Evolutionary conservation across 371 early-diverging fungal species (phyloP), one percentile per base, ranked within the genome.

Genomic region (Mucor lusitanicus): DNA sequence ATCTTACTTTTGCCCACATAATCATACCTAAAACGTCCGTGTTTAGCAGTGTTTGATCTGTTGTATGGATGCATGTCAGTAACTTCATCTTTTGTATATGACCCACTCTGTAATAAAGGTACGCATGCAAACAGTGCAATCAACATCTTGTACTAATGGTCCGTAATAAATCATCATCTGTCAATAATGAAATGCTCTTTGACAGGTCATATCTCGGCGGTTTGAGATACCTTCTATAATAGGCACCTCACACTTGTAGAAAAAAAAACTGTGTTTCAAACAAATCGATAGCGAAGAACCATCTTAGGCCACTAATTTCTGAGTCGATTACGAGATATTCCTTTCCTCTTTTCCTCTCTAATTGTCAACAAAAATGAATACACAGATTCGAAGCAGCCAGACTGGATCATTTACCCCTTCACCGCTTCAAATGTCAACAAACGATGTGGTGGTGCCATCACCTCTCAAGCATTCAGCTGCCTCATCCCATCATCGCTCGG

Each of bases 211-310:
- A 61, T 40, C 23, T 27, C 44, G 12, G 46, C 42, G 61, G 46
- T 46, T 46, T 61, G 61, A 61, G 28, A 59, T 42, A 15, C 28
- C n/a, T 46, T 61, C 44, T 11, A 15, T 5, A 42, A 25, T 61
- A 30, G 30, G 61, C 37, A 59, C 17, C 42, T 59, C 42, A 40
- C 15, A 40, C 27, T 35, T 2, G 39, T 28, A 40, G 15, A 55
- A 27, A 55, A 32, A 30, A 23, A 19, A 21, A 50, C 37, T 62
- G 62, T 62, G 62, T 62, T 62, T 62, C 62, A 62, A 62, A 44
- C 28, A 33, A 21, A 48, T 42, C 44, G 39, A 27, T 42, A 42
- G 39, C 15, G 21, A 23, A 25, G 33, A 25, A 35, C 12, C 30
- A 50, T 62, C 25, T 62, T 48, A n/a, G 50, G 50, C 6, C 23